phyloP scores from a whole-genome alignment of 371 early-diverging fungal genomes.

The Thermomucor indicae-seudaticae region DNA sequence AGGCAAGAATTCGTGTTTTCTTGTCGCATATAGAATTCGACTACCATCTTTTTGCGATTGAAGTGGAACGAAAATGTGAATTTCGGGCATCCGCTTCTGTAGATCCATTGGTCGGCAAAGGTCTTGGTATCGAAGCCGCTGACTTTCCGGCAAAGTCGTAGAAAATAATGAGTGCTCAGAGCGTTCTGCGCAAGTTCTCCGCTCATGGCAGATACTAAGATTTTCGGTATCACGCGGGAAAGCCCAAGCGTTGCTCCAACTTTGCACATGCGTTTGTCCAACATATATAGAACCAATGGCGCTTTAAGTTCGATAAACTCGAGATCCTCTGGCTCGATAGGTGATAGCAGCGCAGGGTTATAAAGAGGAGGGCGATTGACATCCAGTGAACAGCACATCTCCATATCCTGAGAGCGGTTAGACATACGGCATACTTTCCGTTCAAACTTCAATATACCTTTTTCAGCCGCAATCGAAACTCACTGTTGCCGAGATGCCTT shows the following conservation, averaged over 20 bases:
- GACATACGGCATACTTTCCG: no score
- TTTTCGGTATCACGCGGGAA: conserved; percentile 76
- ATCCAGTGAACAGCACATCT: conserved; percentile 76
- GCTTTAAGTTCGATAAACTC: conserved; percentile 84
- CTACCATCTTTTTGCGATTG: conserved; percentile 91
- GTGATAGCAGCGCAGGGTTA: conserved; percentile 55
- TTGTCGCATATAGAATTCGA: conserved; percentile 87
- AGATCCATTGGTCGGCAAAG: conserved; percentile 95
- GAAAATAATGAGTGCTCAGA: conserved; percentile 80
- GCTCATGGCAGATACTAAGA: conserved; percentile 74
- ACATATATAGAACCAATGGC: conserved; percentile 88
- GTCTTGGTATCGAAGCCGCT: conserved; percentile 74
- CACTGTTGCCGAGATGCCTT: conserved; percentile 83
- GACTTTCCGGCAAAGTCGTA: conserved; percentile 77
- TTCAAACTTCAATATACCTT: conserved; percentile 55
- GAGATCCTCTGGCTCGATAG: conserved; percentile 66
- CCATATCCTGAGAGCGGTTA: conserved; percentile 81
- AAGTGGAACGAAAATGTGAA: conserved; percentile 78
- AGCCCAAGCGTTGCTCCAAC: conserved; percentile 73
- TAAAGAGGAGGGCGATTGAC: conserved; percentile 84
- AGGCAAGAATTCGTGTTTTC: conserved; percentile 61
- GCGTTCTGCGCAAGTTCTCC: conserved; percentile 78
- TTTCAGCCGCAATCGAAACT: conserved; percentile 79
- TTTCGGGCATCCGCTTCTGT: conserved; percentile 83
- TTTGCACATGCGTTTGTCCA: conserved; percentile 87